A percentile compares a stretch with the other conserved stretches of the same genome.
These are phyloP conservation scores for Metschnikowia proteae DNA, from an alignment of 805 yeast genomes.

Conservation along the genomic window DNA sequence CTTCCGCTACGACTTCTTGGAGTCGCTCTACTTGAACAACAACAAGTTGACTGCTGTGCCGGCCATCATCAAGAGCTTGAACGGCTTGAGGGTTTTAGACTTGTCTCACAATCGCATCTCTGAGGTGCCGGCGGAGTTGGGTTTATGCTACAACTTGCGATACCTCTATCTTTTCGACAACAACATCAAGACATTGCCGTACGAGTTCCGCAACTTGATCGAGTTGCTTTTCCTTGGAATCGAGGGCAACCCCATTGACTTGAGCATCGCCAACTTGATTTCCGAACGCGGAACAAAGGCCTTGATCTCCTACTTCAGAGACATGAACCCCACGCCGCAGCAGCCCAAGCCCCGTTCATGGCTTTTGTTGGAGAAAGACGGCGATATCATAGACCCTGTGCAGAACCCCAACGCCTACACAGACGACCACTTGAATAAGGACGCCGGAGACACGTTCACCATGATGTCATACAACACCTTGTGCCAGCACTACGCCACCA, in stretches of 20 bases:
- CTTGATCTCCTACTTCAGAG: conserved; percentile 75
- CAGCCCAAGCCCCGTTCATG: conserved; percentile 78
- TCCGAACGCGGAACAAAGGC: conserved; percentile 84
- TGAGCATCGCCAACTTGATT: conserved; percentile 58
- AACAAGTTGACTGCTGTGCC: conserved; percentile 74
- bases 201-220: conserved; percentile 78
- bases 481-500: conserved; percentile 94
- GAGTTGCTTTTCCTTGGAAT: conserved; percentile 85
- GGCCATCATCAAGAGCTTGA: conserved; percentile 58
- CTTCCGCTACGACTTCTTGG: conserved; percentile 78
- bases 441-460: conserved; percentile 50
- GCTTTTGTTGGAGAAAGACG: conserved; percentile 75
- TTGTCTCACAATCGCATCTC: conserved; percentile 71
- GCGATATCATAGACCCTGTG: conserved; percentile 47
- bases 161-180: conserved; percentile 88
- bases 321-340: conserved; percentile 64
- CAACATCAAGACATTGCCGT: conserved; percentile 69
- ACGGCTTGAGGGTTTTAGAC: conserved; percentile 77
- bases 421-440: conserved; percentile 25
- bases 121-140: conserved; percentile 79
- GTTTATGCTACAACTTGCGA: conserved; percentile 73
- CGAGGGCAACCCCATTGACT: conserved; percentile 86
- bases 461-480: conserved; percentile 84
- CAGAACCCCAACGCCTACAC: conserved; percentile 31
- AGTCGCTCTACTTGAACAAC: conserved; percentile 82